These are phyloP conservation scores for Porphyrellus cyaneotinctus DNA, from an alignment of 768 basidiomycete genomes.

Conservation along the genomic window DNA sequence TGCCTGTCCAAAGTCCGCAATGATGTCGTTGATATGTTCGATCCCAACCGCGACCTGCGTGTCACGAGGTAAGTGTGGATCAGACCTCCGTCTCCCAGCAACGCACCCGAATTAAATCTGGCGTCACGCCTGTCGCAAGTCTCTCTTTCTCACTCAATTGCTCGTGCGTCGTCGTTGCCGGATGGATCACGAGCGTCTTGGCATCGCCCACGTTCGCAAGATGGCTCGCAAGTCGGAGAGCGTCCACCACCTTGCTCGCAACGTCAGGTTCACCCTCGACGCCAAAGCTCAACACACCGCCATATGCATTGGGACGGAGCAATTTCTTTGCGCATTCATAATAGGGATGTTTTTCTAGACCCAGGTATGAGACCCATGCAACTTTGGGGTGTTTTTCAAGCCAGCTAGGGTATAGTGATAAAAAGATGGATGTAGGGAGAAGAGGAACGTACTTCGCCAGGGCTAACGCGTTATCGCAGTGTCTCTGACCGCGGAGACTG, in stretches of 20 bases:
- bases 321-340: constrained; percentile 55
- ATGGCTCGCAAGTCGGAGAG: constrained; percentile 64
- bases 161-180: constrained; percentile 55
- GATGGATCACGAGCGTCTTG: constrained; percentile 61
- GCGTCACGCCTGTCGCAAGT: constrained; percentile 46
- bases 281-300: constrained; percentile 78
- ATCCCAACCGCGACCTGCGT: constrained; percentile 43
- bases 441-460: constrained; percentile 39
- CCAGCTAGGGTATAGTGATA: constrained; percentile 30
- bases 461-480: constrained; percentile 52
- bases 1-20: constrained; percentile 43
- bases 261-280: constrained; percentile 51
- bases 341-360: constrained; percentile 57
- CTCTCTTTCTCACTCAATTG: constrained; percentile 51
- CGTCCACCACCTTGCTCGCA: constrained; percentile 65
- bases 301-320: constrained; percentile 51
- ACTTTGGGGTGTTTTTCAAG: constrained; percentile 64
- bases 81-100: not conserved
- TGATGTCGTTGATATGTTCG: constrained; percentile 43
- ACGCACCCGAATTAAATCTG: constrained; percentile 53
- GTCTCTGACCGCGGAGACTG: constrained; percentile 54
- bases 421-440: not conserved
- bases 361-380: constrained; percentile 77
- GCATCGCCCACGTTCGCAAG: constrained; percentile 70
- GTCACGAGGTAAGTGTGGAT: not conserved